Percentiles rank a stretch among this genome's conserved stretches.
Conservation (phyloP, 768 basidiomycete genomes). For the Lanmaoa rubissima region DNA sequence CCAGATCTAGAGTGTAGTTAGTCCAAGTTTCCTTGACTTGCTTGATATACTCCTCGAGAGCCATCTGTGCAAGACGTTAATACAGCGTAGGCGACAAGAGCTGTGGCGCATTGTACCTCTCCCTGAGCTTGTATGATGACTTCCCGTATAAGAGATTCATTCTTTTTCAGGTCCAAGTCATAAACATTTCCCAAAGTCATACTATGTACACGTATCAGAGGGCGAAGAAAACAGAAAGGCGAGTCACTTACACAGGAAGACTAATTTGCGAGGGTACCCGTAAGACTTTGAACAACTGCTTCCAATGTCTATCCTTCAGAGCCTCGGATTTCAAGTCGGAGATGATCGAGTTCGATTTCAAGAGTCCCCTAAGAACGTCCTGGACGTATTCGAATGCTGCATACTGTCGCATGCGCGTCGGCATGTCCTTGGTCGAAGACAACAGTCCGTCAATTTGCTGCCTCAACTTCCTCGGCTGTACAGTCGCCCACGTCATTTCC, state of each 20-base stretch:
- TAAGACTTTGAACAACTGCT: constrained; percentile 90
- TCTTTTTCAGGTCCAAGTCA: constrained; percentile 92
- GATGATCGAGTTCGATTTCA: constrained; percentile 90
- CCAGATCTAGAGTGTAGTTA: constrained; percentile 90
- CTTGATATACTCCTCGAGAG: constrained; percentile 91
- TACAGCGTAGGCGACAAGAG: background rate
- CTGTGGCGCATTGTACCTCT: constrained; percentile 54
- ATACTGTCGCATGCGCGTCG: constrained; percentile 97
- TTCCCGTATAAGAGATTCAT: constrained; percentile 88
- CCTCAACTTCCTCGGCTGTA: constrained; percentile 92
- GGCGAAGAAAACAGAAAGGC: constrained; percentile 10
- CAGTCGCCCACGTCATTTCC: constrained; percentile 86
- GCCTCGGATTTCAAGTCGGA: constrained; percentile 96
- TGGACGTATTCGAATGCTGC: constrained; percentile 98
- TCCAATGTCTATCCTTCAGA: constrained; percentile 97
- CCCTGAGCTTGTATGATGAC: constrained; percentile 97
- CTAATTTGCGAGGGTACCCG: constrained; percentile 72
- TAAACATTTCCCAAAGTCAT: constrained; percentile 97
- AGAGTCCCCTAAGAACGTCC: constrained; percentile 77
- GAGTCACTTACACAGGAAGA: constrained; percentile 58
- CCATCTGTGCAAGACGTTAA: constrained; percentile 60
- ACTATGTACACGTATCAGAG: constrained; percentile 38
- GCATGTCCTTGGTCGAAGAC: constrained; percentile 97
- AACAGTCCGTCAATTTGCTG: constrained; percentile 91
- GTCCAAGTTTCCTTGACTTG: constrained; percentile 98